phyloP scores from a whole-genome alignment of 495 filamentous ascomycete species.

The Neurospora sp. region DNA sequence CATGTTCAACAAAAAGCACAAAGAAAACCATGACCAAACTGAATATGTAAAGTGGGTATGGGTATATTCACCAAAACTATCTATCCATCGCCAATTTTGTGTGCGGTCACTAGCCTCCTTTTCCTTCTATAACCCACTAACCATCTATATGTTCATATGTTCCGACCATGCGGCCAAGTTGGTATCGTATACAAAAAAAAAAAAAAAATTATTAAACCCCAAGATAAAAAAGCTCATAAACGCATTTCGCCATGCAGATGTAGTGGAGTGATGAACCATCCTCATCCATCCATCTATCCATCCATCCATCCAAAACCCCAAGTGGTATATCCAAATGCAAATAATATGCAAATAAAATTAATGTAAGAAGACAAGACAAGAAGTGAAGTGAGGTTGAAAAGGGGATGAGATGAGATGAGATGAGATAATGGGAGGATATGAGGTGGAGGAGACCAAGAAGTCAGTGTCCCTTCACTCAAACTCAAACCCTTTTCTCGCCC shows the following conservation, averaged over 20 bases:
- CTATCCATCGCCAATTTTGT: background rate
- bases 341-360: background rate
- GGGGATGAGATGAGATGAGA: background rate
- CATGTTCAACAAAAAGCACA: no score
- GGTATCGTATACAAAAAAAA: background rate
- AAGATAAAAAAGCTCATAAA: background rate
- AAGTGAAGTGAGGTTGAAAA: background rate
- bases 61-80: background rate
- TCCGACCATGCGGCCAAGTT: background rate
- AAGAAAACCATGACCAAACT: background rate
- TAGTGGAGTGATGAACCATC: background rate
- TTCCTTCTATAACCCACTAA: background rate
- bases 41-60: background rate
- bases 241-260: background rate
- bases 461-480: background rate
- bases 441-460: background rate
- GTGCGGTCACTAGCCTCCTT: background rate
- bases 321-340: background rate
- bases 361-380: background rate
- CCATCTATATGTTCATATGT: background rate
- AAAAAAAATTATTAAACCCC: background rate
- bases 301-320: background rate
- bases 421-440: background rate
- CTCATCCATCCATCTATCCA: background rate
- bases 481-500: slow-evolving; percentile 2